phyloP scores from a whole-genome alignment of 768 basidiomycete genomes.

The Royoungia palumana region DNA sequence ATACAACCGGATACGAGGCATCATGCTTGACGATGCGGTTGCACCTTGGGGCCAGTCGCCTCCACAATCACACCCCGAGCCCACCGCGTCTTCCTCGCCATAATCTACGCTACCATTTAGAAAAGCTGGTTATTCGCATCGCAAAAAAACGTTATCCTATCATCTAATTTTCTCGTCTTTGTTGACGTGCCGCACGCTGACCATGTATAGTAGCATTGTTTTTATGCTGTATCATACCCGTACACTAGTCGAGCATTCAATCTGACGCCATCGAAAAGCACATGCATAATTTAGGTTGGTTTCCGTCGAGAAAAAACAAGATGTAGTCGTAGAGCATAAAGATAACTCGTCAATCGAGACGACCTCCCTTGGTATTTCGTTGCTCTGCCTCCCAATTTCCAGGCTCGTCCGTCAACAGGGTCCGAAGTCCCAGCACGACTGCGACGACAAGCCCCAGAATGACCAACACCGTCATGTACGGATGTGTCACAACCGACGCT shows the following conservation, averaged over 20 bases:
- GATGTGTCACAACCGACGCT: slow-evolving; percentile 15
- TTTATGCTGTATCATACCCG: slow-evolving; percentile 9
- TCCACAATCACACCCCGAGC: slow-evolving; percentile 9
- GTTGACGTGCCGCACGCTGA: neutral
- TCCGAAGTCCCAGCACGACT: slow-evolving; percentile 12
- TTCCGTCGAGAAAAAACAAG: no score
- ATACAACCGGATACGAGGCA: slow-evolving; percentile 74
- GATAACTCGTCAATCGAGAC: slow-evolving; percentile 19
- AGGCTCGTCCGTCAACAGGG: slow-evolving; percentile 17
- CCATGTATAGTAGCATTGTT: neutral
- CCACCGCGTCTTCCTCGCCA: neutral
- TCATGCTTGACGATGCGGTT: slow-evolving; percentile 68
- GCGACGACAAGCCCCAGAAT: slow-evolving; percentile 9
- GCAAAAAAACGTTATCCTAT: no score
- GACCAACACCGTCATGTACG: slow-evolving; percentile 12
- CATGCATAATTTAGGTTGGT: no score
- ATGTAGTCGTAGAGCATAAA: no score
- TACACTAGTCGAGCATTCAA: neutral
- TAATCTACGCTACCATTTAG: no score
- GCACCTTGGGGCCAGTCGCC: slow-evolving; percentile 39
- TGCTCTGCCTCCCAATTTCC: slow-evolving; percentile 10
- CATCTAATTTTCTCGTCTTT: no score
- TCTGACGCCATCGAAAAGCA: no score
- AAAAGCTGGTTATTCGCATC: neutral
- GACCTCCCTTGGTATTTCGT: slow-evolving; percentile 18